These are phyloP conservation scores for Anthoceros angustus DNA, from an alignment of 225 moss, liverwort and hornwort species.

Conservation along the genomic window DNA sequence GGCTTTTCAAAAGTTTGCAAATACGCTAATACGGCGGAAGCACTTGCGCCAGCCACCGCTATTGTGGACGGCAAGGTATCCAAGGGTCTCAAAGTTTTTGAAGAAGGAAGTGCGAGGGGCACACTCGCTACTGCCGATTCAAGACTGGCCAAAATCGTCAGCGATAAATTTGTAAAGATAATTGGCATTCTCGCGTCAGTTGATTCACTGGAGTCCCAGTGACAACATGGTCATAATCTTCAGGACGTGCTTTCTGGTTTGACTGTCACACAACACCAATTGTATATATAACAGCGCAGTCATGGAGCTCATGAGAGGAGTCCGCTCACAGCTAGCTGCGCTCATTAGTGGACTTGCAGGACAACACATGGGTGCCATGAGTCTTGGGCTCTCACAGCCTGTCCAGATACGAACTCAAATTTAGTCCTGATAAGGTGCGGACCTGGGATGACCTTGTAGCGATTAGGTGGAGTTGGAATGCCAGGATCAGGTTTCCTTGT, in stretches of 20 bases:
- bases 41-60: constrained; percentile 55
- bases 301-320: constrained; percentile 70
- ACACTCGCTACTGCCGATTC: constrained; percentile 69
- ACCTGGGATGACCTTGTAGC: no score
- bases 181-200: neutral
- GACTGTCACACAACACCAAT: constrained; percentile 32
- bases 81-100: constrained; percentile 60
- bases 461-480: no score
- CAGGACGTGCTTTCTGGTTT: neutral
- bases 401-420: constrained; percentile 76
- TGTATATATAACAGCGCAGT: constrained; percentile 60
- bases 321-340: constrained; percentile 58
- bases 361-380: constrained; percentile 79
- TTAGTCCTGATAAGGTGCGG: constrained; percentile 57
- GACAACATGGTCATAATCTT: neutral
- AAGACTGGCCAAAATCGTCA: constrained; percentile 68
- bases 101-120: constrained; percentile 53
- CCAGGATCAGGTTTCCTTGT: no score
- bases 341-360: constrained; percentile 63
- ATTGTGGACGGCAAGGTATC: constrained; percentile 72
- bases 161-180: constrained; percentile 49
- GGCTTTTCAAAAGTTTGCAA: constrained; percentile 83
- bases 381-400: constrained; percentile 77
- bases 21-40: constrained; percentile 78
- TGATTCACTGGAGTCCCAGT: neutral